phyloP scores from a whole-genome alignment of 306 rosid genomes.

The Acacia acuminata region DNA sequence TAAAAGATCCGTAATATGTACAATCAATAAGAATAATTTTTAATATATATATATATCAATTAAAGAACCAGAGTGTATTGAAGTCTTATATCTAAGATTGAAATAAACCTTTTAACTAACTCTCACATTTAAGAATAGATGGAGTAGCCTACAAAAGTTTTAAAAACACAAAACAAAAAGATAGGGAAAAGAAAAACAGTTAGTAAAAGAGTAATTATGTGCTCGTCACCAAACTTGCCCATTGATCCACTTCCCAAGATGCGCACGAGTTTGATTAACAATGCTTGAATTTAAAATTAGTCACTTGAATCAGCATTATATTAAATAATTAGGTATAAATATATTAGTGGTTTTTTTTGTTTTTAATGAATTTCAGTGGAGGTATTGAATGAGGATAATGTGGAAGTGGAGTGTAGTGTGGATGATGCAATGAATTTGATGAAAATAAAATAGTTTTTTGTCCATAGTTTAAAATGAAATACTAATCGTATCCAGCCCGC shows the following conservation, averaged over 20 bases:
- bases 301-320: background rate
- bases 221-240: background rate
- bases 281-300: background rate
- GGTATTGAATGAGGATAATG: background rate
- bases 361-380: background rate
- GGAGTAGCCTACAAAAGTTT: background rate
- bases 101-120: too few relatives aligned
- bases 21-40: too few relatives aligned
- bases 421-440: background rate
- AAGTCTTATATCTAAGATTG: too few relatives aligned
- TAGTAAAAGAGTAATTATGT: background rate
- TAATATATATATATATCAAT: too few relatives aligned
- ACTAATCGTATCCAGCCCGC: background rate
- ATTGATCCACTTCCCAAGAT: background rate
- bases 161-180: background rate
- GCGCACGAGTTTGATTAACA: too few relatives aligned
- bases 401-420: background rate
- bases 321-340: too few relatives aligned
- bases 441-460: background rate
- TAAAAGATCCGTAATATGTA: too few relatives aligned
- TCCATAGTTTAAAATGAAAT: background rate
- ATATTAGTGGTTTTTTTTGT: background rate
- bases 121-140: too few relatives aligned
- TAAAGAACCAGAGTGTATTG: too few relatives aligned
- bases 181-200: too few relatives aligned